These are phyloP conservation scores for Paramecium sonneborni DNA, from an alignment of 73 alveolate species.

Conservation along the genomic window DNA sequence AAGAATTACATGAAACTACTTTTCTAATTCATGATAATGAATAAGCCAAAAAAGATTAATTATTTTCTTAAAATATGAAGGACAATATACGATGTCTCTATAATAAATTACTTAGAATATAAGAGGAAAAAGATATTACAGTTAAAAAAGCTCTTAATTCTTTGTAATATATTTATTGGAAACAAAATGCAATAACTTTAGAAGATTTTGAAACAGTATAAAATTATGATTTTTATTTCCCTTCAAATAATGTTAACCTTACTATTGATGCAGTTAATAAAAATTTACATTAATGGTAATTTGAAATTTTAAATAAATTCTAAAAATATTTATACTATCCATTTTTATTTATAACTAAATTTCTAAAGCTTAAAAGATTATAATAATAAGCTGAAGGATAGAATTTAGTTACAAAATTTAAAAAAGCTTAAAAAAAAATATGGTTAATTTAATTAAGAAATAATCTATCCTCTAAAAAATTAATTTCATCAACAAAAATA, in stretches of 20 bases:
- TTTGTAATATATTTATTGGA: background rate
- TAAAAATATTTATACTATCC: conserved; percentile 3
- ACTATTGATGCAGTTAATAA: background rate
- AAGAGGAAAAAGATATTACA: background rate
- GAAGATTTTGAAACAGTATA: background rate
- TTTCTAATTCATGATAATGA: background rate
- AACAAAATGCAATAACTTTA: background rate
- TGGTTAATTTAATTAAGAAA: background rate
- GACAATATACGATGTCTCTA: background rate
- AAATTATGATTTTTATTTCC: background rate
- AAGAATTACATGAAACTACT: background rate
- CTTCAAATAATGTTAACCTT: background rate
- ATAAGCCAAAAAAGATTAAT: background rate
- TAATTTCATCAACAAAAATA: background rate
- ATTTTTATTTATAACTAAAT: background rate
- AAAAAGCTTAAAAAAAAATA: background rate
- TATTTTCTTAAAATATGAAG: background rate
- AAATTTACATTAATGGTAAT: background rate
- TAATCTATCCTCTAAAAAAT: background rate
- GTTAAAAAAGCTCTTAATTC: background rate
- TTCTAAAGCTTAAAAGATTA: background rate
- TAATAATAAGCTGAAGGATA: background rate
- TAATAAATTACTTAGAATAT: background rate
- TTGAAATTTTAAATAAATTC: background rate
- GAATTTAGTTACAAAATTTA: background rate